Base-by-base conservation (phyloP, 2,329 filamentous ascomycete genomes). In the Colletotrichum lentis region DNA sequence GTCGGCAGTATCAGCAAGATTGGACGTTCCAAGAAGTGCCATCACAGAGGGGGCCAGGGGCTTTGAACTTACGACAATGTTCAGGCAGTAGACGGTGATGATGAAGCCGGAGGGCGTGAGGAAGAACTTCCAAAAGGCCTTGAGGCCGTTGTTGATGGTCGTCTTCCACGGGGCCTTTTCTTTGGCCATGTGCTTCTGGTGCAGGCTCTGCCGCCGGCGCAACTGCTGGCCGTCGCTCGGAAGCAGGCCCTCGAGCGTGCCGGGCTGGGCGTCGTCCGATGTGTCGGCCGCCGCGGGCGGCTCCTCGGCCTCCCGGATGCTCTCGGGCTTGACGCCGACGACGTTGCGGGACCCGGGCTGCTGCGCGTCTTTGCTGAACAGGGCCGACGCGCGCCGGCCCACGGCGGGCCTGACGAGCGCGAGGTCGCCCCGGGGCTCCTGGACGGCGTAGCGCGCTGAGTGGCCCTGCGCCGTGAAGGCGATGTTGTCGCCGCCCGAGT, bases 21-120 rank as follows among this genome's bases (percentile, higher is more conserved):
- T 11, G 14, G 27, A n/a, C 16, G 0, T 24, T n/a, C 5, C 4
- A 39, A n/a, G 22, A 53, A 6, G 8, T 12, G 44, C 2, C n/a
- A 10, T 1, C 43, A 27, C 12, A 14, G 14, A n/a, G n/a, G 6
- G 20, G n/a, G 14, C 5, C 12, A 11, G 31, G 27, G n/a, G n/a
- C n/a, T n/a, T n/a, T n/a, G n/a, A n/a, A n/a, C 73, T 12, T 67
- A 76, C 74, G 20, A 76, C 74, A 63, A 76, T 73, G 64, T 76
- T 76, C 0, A 76, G 58, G 44, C 71, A 71, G 62, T 76, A 76
- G 5, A 76, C 73, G 14, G 72, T 75, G 35, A 76, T 76, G 60
- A 75, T 52, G 47, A 76, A 75, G 0, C 74, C 74, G 1, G 73
- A 70, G 0, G 71, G 72, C 0, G 74, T 76, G 11, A 67, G 66